These are phyloP conservation scores for Botrytis galanthina DNA, from an alignment of 2,329 filamentous ascomycete species.

Conservation along the genomic window DNA sequence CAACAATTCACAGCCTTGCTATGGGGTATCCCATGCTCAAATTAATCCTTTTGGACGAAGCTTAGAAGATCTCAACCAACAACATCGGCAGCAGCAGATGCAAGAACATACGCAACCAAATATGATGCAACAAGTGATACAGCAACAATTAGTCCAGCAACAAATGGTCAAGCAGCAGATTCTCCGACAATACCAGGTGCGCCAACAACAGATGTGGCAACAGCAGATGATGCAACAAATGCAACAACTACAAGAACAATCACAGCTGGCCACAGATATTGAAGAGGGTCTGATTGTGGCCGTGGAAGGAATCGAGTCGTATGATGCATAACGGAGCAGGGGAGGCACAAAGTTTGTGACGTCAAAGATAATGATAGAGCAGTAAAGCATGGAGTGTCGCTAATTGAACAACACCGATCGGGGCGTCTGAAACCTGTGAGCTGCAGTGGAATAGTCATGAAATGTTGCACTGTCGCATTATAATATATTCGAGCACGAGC, in stretches of 20 bases:
- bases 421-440: neutral
- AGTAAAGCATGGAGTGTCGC: neutral
- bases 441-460: neutral
- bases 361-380: neutral
- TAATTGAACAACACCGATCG: neutral
- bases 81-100: neutral
- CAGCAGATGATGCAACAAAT: neutral
- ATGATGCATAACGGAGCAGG: neutral
- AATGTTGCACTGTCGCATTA: neutral
- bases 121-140: neutral
- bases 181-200: neutral
- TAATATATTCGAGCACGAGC: neutral
- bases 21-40: neutral
- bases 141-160: neutral
- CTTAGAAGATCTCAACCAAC: neutral
- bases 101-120: neutral
- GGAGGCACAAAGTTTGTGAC: neutral
- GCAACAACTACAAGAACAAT: neutral
- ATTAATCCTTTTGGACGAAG: neutral
- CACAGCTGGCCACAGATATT: neutral
- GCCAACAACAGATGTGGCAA: neutral
- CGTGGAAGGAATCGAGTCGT: neutral
- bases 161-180: neutral
- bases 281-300: neutral
- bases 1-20: neutral